Evolutionary conservation across 2,329 filamentous ascomycete species (phyloP), one percentile per base, ranked within the genome.

Genomic region (Sporothrix phasma): DNA sequence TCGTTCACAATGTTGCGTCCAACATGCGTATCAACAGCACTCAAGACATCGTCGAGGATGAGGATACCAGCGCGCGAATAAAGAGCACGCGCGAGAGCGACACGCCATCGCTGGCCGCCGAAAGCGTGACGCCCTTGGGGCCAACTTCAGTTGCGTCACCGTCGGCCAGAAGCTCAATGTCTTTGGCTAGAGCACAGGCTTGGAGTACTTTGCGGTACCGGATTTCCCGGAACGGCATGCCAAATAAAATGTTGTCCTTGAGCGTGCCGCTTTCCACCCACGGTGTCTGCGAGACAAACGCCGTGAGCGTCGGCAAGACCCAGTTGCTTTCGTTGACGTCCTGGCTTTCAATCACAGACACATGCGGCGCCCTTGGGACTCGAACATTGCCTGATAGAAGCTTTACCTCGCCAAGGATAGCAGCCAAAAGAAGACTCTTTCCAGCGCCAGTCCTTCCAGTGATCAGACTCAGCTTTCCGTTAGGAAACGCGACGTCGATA

Each of bases 21-120:
- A 5, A 78, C 74, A 19, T 78, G 74, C 5, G 76, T 73, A 59
- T 78, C 75, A 43, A 78, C 73, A 2, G 85, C 83, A 63, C 81
- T 85, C 0, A 80, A 74, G 1, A 79, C 74, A 61, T 81, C 79
- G 60, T 82, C 79, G 3, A 81, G 70, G 17, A 80, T 68, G n/a
- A 80, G 68, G 1, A 78, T 78, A 0, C 75, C 73, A 0, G 77
- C 76, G 1, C 72, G 72, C 0, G 77, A 79, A 67, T 80, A 80
- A 7, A 80, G 67, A 0, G 78, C 78, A 37, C 79, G 74, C 0
- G 78, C 79, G 1, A 80, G 72, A 2, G 77, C 76, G 1, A 79
- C 72, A 2, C 78, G 74, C 73, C 77, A 78, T 29, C 77, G 76
- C 64, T 80, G 78, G 0, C 78, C 78, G 5, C 78, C 78, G 5